A percentile compares a stretch with the other conserved stretches of the same genome.
These are phyloP conservation scores for Alloteropsis angusta DNA, from an alignment of 202 grass and related monocot species.

Conservation along the genomic window DNA sequence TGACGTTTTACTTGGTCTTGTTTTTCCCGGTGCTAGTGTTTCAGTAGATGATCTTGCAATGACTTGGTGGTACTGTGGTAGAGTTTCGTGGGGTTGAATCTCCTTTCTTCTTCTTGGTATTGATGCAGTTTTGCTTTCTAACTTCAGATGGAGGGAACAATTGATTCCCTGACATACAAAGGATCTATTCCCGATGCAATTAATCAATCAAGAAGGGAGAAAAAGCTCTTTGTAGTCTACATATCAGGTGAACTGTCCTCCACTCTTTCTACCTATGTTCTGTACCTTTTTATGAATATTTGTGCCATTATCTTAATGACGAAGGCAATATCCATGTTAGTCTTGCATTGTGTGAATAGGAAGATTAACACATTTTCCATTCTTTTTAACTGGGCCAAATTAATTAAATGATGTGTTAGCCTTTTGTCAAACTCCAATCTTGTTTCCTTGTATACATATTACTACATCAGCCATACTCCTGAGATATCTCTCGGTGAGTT, in stretches of 20 bases:
- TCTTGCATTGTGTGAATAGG: background rate
- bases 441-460: background rate
- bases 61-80: background rate
- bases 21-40: background rate
- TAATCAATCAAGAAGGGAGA: slow-evolving; percentile 63
- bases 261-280: background rate
- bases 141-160: slow-evolving; percentile 57
- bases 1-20: background rate
- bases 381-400: background rate
- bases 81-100: too few relatives aligned
- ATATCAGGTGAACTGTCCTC: slow-evolving; percentile 57
- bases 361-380: background rate
- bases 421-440: background rate
- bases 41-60: background rate
- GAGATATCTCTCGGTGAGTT: background rate
- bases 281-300: background rate
- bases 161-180: slow-evolving; percentile 58
- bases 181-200: slow-evolving; percentile 84
- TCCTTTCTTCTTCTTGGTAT: background rate
- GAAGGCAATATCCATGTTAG: background rate
- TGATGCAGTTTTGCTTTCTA: slow-evolving; percentile 1
- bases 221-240: slow-evolving; percentile 95
- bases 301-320: background rate
- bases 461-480: background rate
- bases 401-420: background rate